These are phyloP conservation scores for Scedosporium aurantiacum DNA, from an alignment of 2,329 filamentous ascomycete genomes.

Conservation along the genomic window DNA sequence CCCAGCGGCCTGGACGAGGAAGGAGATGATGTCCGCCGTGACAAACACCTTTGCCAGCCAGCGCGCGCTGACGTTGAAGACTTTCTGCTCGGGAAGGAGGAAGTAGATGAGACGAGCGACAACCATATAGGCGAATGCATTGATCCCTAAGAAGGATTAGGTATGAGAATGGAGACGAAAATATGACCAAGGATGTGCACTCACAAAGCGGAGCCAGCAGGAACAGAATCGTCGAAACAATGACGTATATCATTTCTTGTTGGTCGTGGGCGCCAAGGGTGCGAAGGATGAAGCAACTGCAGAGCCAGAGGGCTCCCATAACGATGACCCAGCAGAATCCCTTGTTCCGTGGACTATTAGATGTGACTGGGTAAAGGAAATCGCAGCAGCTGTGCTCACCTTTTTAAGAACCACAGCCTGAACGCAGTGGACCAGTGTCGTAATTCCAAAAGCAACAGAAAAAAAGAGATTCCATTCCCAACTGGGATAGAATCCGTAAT, in stretches of 20 bases:
- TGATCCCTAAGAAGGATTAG: constrained; percentile 22
- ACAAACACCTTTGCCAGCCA: constrained; percentile 26
- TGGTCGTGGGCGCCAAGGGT: constrained; percentile 17
- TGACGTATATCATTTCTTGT: constrained; percentile 11
- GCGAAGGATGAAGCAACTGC: constrained; percentile 17
- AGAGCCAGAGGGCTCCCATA: constrained; percentile 21
- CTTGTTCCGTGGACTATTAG: neutral
- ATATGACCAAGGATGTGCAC: neutral
- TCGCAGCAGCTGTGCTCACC: neutral
- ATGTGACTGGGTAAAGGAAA: neutral
- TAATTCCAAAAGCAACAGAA: constrained; percentile 7
- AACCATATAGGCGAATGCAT: constrained; percentile 32
- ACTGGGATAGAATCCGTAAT: constrained; percentile 12
- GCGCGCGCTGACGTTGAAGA: constrained; percentile 23
- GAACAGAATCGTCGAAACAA: constrained; percentile 12
- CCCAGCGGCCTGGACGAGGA: constrained; percentile 19
- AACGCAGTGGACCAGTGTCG: constrained; percentile 3
- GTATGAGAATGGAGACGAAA: constrained; percentile 14
- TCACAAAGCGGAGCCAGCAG: neutral
- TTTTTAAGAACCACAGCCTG: constrained; percentile 10
- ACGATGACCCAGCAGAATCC: constrained; percentile 21
- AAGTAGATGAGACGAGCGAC: constrained; percentile 31
- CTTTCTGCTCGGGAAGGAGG: constrained; percentile 21
- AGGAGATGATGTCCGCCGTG: constrained; percentile 24
- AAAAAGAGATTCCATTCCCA: constrained; percentile 11